These are phyloP conservation scores for Cyberlindnera suaveolens DNA, from an alignment of 805 yeast species.

Conservation along the genomic window DNA sequence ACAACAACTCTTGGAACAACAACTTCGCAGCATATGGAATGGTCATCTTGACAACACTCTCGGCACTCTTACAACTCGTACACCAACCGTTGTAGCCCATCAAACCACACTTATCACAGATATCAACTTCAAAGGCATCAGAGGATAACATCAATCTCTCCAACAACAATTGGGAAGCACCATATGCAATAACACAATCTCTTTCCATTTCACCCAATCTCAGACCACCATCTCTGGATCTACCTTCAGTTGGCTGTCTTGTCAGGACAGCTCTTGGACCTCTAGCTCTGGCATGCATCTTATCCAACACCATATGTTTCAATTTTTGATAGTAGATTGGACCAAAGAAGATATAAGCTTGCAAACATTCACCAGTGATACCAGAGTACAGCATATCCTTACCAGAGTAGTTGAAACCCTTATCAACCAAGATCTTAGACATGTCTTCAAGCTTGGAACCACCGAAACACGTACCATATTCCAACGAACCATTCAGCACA, in stretches of 20 bases:
- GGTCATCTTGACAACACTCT: slow-evolving; percentile 83
- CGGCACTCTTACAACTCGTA: slow-evolving; percentile 88
- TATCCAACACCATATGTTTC: slow-evolving; percentile 98
- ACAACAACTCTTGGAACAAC: slow-evolving; percentile 90
- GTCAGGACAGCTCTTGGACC: slow-evolving; percentile 98
- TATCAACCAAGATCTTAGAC: slow-evolving; percentile 82
- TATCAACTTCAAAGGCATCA: slow-evolving; percentile 96
- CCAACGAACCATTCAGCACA: slow-evolving; percentile 82
- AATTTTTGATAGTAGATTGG: slow-evolving; percentile 97
- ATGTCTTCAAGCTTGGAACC: slow-evolving; percentile 95
- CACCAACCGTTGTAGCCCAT: slow-evolving; percentile 99
- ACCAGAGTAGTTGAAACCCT: slow-evolving; percentile 93
- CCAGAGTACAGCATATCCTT: slow-evolving; percentile 97
- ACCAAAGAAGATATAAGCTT: slow-evolving; percentile 97
- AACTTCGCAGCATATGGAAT: slow-evolving; percentile 99
- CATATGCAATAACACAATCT: slow-evolving; percentile 98
- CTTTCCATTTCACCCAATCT: slow-evolving; percentile 99
- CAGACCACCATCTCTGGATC: slow-evolving; percentile 98
- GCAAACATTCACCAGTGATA: slow-evolving; percentile 93
- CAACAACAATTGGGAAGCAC: slow-evolving; percentile 89
- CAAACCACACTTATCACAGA: slow-evolving; percentile 89
- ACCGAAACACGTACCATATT: slow-evolving; percentile 98
- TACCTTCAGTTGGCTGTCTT: slow-evolving; percentile 98
- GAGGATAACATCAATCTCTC: slow-evolving; percentile 96
- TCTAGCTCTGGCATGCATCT: slow-evolving; percentile 99